phyloP scores from a whole-genome alignment of 495 filamentous ascomycete genomes.

The Podospora australis region DNA sequence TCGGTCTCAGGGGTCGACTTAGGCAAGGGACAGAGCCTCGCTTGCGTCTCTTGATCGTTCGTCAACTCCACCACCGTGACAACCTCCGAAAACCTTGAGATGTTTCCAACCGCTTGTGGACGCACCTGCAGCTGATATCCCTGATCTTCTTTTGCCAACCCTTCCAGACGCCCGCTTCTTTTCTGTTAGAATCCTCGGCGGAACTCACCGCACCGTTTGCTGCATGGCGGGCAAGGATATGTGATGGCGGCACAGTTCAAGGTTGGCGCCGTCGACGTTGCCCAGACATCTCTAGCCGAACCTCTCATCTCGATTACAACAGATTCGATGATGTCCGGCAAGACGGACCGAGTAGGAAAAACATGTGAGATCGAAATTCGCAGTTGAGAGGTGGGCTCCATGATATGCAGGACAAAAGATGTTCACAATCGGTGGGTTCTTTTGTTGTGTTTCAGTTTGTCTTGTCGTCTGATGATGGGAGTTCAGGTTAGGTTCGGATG shows the following conservation, averaged over 20 bases:
- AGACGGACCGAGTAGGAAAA: not conserved
- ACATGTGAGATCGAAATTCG: too few relatives aligned
- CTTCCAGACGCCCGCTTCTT: not conserved
- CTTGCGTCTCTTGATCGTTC: slow-evolving; percentile 3
- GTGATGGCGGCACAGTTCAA: not conserved
- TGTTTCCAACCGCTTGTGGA: too few relatives aligned
- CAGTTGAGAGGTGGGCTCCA: too few relatives aligned
- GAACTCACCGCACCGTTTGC: too few relatives aligned
- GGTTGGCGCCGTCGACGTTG: not conserved
- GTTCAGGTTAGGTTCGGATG: too few relatives aligned
- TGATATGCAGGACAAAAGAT: too few relatives aligned
- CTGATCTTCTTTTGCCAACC: not conserved
- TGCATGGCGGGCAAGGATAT: not conserved
- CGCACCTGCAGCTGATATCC: too few relatives aligned
- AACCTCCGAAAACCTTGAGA: slow-evolving; percentile 9
- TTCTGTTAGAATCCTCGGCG: too few relatives aligned
- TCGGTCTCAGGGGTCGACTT: slow-evolving; percentile 1
- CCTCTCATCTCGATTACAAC: not conserved
- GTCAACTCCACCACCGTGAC: slow-evolving; percentile 1
- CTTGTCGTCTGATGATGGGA: too few relatives aligned
- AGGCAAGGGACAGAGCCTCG: slow-evolving; percentile 13
- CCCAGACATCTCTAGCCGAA: not conserved
- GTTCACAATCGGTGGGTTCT: too few relatives aligned
- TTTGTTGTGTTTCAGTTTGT: too few relatives aligned
- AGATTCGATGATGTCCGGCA: not conserved